Percentiles rank a stretch among this genome's conserved stretches.
Evolutionary conservation across 192 early-diverging fungal genomes (phyloP).

Genomic region (Umbelopsis vinacea): DNA sequence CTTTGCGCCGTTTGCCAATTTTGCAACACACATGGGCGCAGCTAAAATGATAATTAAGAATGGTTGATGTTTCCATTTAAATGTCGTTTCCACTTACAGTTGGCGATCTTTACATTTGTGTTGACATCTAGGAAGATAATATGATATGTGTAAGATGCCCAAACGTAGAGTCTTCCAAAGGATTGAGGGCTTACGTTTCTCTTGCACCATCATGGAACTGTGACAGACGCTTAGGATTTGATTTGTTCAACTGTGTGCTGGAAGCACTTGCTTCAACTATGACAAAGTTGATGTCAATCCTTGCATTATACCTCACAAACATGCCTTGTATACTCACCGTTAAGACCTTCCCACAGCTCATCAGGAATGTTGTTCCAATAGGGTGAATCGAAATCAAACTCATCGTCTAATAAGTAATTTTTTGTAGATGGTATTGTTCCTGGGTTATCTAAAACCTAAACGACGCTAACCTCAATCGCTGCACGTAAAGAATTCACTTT

Average conservation of each 20-base stretch:
- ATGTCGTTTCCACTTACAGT: neutral
- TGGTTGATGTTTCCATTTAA: neutral
- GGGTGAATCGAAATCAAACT: neutral
- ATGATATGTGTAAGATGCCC: neutral
- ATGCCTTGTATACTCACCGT: neutral
- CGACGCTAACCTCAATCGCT: too few relatives aligned
- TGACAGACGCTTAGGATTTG: neutral
- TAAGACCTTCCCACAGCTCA: neutral
- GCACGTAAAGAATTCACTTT: too few relatives aligned
- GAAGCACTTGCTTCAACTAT: too few relatives aligned
- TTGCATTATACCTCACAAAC: neutral
- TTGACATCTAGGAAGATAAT: neutral
- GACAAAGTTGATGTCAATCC: too few relatives aligned
- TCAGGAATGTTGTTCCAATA: neutral
- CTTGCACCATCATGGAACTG: neutral
- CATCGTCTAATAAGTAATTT: neutral
- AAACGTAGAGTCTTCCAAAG: neutral
- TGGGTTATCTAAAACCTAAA: too few relatives aligned
- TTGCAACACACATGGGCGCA: constrained; percentile 9
- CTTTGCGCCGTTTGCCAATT: neutral
- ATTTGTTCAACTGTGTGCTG: neutral
- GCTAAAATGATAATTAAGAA: neutral
- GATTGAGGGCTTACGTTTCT: neutral
- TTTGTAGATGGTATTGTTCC: neutral
- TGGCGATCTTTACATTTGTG: constrained; percentile 13